A percentile compares a stretch with the other conserved stretches of the same genome.
Conservation (phyloP, 495 filamentous ascomycete genomes). For the Hyphodiscus hymeniophilus region DNA sequence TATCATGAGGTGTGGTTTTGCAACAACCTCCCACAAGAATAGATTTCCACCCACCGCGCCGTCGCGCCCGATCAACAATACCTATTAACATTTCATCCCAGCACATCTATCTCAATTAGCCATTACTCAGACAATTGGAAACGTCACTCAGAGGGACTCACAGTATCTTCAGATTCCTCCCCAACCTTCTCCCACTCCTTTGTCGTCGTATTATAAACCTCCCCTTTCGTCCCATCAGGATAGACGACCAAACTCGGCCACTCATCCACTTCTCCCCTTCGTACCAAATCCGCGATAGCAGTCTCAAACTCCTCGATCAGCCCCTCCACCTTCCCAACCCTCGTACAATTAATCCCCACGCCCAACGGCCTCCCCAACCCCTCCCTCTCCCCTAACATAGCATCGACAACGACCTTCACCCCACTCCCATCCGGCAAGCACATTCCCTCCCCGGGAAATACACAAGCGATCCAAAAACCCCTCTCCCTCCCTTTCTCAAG, state of each 20-base stretch:
- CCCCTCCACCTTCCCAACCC: conserved; percentile 39
- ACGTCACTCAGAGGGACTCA: conserved; percentile 2
- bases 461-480: conserved; percentile 52
- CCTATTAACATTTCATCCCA: conserved; percentile 49
- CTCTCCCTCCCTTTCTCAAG: conserved; percentile 15
- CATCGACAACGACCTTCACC: conserved; percentile 35
- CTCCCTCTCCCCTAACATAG: conserved; percentile 10
- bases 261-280: conserved; percentile 15
- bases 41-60: conserved; percentile 43
- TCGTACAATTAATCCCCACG: conserved; percentile 62
- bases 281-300: conserved; percentile 29
- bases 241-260: conserved; percentile 54
- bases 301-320: conserved; percentile 40
- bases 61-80: conserved; percentile 46
- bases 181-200: conserved; percentile 46
- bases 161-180: conserved; percentile 6
- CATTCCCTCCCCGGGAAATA: conserved; percentile 43
- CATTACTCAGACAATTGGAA: conserved; percentile 4
- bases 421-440: conserved; percentile 37
- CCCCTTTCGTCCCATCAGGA: conserved; percentile 60
- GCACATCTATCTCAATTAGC: conserved; percentile 13
- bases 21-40: conserved; percentile 56
- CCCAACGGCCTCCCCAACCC: conserved; percentile 39
- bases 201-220: conserved; percentile 53
- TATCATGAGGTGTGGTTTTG: conserved; percentile 44